Percentiles rank a stretch among this genome's conserved stretches.
Conservation (phyloP, 495 filamentous ascomycete species). For the Xylaria palmicola region DNA sequence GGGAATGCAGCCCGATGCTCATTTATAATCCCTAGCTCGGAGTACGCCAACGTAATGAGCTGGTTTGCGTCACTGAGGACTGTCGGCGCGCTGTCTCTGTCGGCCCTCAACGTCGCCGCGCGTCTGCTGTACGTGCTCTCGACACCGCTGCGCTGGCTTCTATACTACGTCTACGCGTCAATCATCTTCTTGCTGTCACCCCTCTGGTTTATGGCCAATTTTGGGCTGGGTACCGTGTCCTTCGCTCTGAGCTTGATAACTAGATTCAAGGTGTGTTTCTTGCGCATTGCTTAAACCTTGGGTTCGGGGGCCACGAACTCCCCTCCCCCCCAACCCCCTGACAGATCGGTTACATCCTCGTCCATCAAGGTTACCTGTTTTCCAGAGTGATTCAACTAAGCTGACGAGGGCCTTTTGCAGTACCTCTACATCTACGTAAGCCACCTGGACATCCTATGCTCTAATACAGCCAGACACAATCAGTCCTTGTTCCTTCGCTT, state of each 20-base stretch:
- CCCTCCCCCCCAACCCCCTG: too few species aligned
- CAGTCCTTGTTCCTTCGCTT: too few species aligned
- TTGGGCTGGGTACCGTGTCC: slow-evolving; percentile 19
- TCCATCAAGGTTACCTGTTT: too few species aligned
- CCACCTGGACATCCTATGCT: too few species aligned
- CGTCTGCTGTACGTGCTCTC: slow-evolving; percentile 33
- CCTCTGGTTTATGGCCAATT: slow-evolving; percentile 34
- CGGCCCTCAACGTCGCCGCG: slow-evolving; percentile 18
- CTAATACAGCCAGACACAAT: too few species aligned
- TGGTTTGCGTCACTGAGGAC: slow-evolving; percentile 22
- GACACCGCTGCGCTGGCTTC: slow-evolving; percentile 34
- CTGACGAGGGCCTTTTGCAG: slow-evolving; percentile 37
- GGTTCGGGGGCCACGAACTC: too few species aligned
- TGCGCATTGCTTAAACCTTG: slow-evolving; percentile 4
- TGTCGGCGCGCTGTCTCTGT: slow-evolving; percentile 33
- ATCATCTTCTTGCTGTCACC: slow-evolving; percentile 36
- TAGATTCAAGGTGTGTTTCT: slow-evolving; percentile 61
- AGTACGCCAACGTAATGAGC: slow-evolving; percentile 7
- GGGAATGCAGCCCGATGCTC: background rate
- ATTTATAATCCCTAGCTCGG: background rate
- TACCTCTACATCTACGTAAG: slow-evolving; percentile 59
- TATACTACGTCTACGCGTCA: slow-evolving; percentile 35
- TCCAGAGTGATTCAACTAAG: slow-evolving; percentile 7
- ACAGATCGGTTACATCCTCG: too few species aligned
- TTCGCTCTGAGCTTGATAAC: slow-evolving; percentile 42